Conservation (phyloP, 495 filamentous ascomycete species). For the Aspergillus coremiiformis region DNA sequence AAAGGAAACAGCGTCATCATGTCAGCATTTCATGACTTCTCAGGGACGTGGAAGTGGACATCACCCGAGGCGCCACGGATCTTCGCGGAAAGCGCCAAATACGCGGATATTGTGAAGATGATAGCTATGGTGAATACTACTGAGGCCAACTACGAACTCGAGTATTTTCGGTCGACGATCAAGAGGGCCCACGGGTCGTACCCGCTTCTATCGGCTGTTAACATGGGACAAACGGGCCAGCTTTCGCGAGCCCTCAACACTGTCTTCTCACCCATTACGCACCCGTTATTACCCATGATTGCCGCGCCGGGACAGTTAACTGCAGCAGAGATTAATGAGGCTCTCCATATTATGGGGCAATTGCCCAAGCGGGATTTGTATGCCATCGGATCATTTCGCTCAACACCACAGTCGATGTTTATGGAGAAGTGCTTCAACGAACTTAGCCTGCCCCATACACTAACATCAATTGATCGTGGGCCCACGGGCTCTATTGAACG, state of each 20-base stretch:
- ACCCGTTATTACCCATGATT: constrained; percentile 74
- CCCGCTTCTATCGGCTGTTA: constrained; percentile 71
- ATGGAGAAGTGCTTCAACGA: constrained; percentile 88
- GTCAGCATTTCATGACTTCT: constrained; percentile 82
- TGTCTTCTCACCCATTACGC: constrained; percentile 79
- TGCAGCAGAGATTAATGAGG: constrained; percentile 74
- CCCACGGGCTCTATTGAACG: constrained; percentile 56
- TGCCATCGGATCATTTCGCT: constrained; percentile 64
- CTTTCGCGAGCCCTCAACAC: constrained; percentile 74
- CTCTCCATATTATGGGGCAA: constrained; percentile 69
- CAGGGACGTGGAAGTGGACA: constrained; percentile 74
- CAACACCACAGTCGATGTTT: constrained; percentile 69
- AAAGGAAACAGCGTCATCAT: constrained; percentile 74
- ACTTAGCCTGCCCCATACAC: constrained; percentile 71
- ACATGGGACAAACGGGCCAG: constrained; percentile 79
- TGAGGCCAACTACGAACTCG: constrained; percentile 79
- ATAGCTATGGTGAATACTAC: constrained; percentile 70
- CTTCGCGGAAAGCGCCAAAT: constrained; percentile 60
- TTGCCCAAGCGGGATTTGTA: constrained; percentile 73
- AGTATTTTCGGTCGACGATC: constrained; percentile 77
- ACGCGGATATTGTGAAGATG: constrained; percentile 84
- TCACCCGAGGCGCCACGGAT: constrained; percentile 59
- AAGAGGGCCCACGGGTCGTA: constrained; percentile 52
- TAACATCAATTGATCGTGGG: constrained; percentile 65
- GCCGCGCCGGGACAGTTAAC: constrained; percentile 78